Evolutionary conservation across 805 yeast species (phyloP), one percentile per base, ranked within the genome.

Genomic region (Starmerella asiatica): DNA sequence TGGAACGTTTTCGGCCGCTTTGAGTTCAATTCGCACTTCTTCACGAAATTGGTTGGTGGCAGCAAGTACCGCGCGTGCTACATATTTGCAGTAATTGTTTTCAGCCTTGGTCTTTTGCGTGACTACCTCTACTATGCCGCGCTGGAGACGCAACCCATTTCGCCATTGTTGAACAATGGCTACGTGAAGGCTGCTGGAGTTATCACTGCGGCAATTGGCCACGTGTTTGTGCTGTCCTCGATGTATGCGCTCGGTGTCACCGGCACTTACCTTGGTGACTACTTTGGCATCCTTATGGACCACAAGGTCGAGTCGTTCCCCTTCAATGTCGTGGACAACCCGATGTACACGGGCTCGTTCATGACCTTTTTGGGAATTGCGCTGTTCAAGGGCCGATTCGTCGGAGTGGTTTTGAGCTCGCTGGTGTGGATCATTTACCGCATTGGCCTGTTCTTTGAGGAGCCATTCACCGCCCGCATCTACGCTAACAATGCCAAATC

Each of bases 241-340:
- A 88, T 91, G 97, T 88, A 75, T 64, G 79, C 79, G 12, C 68
- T 91, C 48, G 98, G 98, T 19, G 74, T 91, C 45, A 88, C 95
- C 12, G 98, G 98, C 19, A 91, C 98, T 9, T 91, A 91, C 56
- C 64, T 91, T 45, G 98, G 98, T 32, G 98, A 91, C 60, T 93
- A 91, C 63, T 91, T 91, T 61, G 97, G 97, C 1, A 86, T 91
- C 53, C 70, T 91, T 52, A 91, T 88, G 91, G 76, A 77, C 46
- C 73, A 81, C 48, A 72, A 94, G 56, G 94, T 91, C 44, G 79
- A 88, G 15, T 76, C 80, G 1, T 91, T 91, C 71, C 98, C 98
- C 14, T 91, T 91, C 71, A 86, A 77, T 53, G 74, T 86, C 41
- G 71, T 77, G 48, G 78, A 84, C 55, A 88, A 91, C 61, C 98